Base-by-base conservation (phyloP, 2,329 filamentous ascomycete species). In the Trichoderma sp. region DNA sequence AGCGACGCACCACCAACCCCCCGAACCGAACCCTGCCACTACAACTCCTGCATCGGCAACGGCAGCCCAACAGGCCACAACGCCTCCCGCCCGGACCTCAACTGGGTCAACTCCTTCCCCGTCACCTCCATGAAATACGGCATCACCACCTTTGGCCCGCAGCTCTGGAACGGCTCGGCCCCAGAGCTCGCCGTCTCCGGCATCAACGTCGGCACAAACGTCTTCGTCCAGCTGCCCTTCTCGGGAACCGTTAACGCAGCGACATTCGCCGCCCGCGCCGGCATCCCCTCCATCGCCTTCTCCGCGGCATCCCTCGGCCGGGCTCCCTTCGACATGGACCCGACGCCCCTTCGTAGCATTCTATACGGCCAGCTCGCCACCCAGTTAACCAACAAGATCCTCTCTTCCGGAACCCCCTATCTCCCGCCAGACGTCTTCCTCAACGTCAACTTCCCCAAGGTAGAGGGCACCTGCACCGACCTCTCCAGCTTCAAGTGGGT, bases 31-130 rank as follows among this genome's bases (percentile, higher is more conserved):
- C 72, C 85, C 0, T 92, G 89, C 72, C 76, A 88, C 67, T 90
- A 83, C 75, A 72, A 83, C 72, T 87, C 83, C 71, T 92, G 89
- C 71, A 79, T 85, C 0, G 76, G 81, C 10, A 79, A 81, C 69
- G 85, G 82, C 70, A 85, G 82, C 70, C 82, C 86, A 1, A 79
- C 80, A 17, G 88, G 88, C 45, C 74, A 76, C 69, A 89, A 91
- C 71, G 75, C 78, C 10, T 82, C 82, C 0, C 79, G 84, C 66
- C 79, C 84, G 0, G 82, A 84, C 5, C 80, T 90, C 52, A 88
- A 90, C 80, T 91, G 89, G 80, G 88, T 91, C 66, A 91, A 91
- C 78, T 88, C 86, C 0, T 90, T 79, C 75, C 88, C 89, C 0
- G 85, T 86, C 2, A 90, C 66, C 24, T 52, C 66, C 21, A 67